Evolutionary conservation across 177 flowering plant species (phyloP).

Genomic region (Vitis hybrid): DNA sequence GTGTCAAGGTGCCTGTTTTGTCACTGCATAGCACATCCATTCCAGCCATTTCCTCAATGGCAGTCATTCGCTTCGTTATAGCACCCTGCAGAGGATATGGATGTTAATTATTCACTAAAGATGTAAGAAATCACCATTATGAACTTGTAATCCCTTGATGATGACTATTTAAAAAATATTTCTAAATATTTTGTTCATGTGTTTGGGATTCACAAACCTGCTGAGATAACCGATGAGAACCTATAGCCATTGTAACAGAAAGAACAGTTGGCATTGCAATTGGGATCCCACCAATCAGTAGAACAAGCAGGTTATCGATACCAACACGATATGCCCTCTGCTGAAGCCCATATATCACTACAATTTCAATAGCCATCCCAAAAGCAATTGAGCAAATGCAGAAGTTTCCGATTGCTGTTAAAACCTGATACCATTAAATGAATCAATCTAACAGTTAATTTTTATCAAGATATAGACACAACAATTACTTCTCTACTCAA

Average conservation of each 20-base stretch:
- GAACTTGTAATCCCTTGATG: not conserved
- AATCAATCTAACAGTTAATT: not conserved
- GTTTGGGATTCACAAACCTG: conserved; percentile 43
- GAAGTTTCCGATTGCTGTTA: conserved; percentile 81
- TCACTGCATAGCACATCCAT: conserved; percentile 81
- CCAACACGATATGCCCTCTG: conserved; percentile 47
- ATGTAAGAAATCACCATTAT: too few species aligned
- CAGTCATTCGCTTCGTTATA: conserved; percentile 86
- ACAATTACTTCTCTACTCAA: not conserved
- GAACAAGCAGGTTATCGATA: conserved; percentile 69
- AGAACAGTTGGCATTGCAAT: conserved; percentile 88
- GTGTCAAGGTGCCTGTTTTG: conserved; percentile 80
- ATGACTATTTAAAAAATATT: not conserved
- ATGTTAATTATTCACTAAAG: not conserved
- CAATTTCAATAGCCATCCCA: conserved; percentile 67
- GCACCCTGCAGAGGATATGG: conserved; percentile 52
- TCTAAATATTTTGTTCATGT: not conserved
- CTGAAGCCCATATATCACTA: conserved; percentile 56
- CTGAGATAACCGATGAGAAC: conserved; percentile 73
- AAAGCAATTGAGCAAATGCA: conserved; percentile 71
- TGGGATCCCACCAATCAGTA: conserved; percentile 80
- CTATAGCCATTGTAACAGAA: conserved; percentile 84
- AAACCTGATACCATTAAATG: conserved; percentile 43
- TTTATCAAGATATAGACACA: not conserved
- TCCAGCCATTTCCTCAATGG: conserved; percentile 76